These are phyloP conservation scores for peach (Prunus persica) DNA, from an alignment of 306 rosid genomes.

Conservation along the genomic window Prunus_persica_NCBIv2 NC_034012.1:14596501-14597000, in stretches of 20 bases:
- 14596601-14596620: conserved; percentile 54
- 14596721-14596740: conserved; percentile 43
- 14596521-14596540: conserved; percentile 82
- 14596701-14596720: conserved; percentile 58
- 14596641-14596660: conserved; percentile 45
- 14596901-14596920: background rate
- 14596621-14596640: conserved; percentile 33
- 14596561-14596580: conserved; percentile 70
- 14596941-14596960: background rate
- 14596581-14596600: conserved; percentile 72
- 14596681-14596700: conserved; percentile 67
- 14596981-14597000: background rate
- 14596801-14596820: background rate
- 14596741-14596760: conserved; percentile 7
- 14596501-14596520: conserved; percentile 59
- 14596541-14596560: conserved; percentile 82
- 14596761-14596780: background rate
- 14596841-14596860: background rate
- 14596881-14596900: background rate
- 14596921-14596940: background rate
- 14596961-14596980: background rate
- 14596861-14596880: background rate
- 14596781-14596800: background rate
- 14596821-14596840: background rate
- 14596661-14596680: conserved; percentile 56